Evolutionary conservation across 2,329 filamentous ascomycete genomes (phyloP), one percentile per base, ranked within the genome.

Genomic region (Colletotrichum sp.): DNA sequence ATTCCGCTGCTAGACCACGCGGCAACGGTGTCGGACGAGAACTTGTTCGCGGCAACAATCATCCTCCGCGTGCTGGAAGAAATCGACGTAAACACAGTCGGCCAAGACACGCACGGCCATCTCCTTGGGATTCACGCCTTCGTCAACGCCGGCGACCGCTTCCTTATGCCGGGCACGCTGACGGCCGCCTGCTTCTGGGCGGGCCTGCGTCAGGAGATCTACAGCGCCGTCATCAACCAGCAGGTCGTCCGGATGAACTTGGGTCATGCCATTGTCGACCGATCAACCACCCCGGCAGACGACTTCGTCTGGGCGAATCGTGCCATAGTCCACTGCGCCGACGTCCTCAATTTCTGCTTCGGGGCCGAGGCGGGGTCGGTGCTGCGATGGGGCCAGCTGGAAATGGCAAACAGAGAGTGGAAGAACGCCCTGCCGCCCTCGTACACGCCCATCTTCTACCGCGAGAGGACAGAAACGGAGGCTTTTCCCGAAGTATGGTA

Each of bases 281-380:
- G 87, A 16, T 88, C 87, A 0, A 85, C 90, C 9, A 82, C 85
- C 3, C 83, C 86, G 1, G 85, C 87, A 0, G 87, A 88, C 60
- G 91, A 92, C 77, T 88, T 88, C 72, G 86, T 86, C 1, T 92
- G 91, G 91, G 89, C 91, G 3, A 93, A 93, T 80, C 87, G 91
- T n/a, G 90, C 92, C 26, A 88, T 93, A 0, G 87, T 92, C 4
- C 90, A 92, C 78, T 91, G 91, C 69, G 91, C 91, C 26, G 90
- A 93, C 76, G 90, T 93, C 3, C 83, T 93, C 24, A 91, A 92
- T 76, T 92, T 89, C 79, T 93, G 92, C 80, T 93, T 93, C 79
- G 87, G 88, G 6, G 82, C 86, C 26, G 78, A 80, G 80, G 74
- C 76, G 36, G 74, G 69, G 49, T 73, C 73, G 24, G 69, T 67